Evolutionary conservation across 176 grass and related monocot genomes (phyloP).

Genomic region (Poa pratensis): DNA sequence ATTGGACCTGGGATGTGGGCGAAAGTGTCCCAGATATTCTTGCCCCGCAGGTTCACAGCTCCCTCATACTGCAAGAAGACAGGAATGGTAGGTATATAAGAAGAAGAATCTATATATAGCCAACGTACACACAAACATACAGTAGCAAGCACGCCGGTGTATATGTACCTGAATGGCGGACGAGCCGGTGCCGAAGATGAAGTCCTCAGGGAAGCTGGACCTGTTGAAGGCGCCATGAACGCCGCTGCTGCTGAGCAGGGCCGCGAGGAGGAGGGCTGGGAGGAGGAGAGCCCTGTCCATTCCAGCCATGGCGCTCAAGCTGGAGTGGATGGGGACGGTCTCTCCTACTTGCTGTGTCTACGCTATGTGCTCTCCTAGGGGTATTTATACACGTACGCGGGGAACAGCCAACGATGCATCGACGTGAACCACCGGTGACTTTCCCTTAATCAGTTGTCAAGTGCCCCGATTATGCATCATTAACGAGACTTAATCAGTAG

Average conservation of each 20-base stretch:
- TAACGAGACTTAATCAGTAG: neutral
- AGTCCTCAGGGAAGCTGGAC: constrained; percentile 51
- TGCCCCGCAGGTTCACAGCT: constrained; percentile 45
- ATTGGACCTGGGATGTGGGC: constrained; percentile 50
- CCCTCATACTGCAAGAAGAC: constrained; percentile 55
- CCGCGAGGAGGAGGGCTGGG: neutral
- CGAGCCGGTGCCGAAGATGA: constrained; percentile 60
- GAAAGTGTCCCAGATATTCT: constrained; percentile 70
- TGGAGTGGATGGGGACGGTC: neutral
- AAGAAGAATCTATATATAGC: too few species aligned
- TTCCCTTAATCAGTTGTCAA: neutral
- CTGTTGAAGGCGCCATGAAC: constrained; percentile 43
- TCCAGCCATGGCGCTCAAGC: neutral
- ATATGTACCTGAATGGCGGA: constrained; percentile 54
- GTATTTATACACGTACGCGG: neutral
- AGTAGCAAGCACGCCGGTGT: too few species aligned
- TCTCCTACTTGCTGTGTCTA: neutral
- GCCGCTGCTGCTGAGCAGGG: constrained; percentile 26
- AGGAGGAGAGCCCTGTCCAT: constrained; percentile 4
- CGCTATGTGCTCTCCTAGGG: too few species aligned
- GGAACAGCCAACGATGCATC: neutral
- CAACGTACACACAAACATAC: too few species aligned
- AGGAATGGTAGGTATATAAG: neutral
- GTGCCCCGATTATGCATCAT: neutral
- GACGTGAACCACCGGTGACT: neutral